A percentile compares a stretch with the other conserved stretches of the same genome.
These are phyloP conservation scores for Tuctoria greenei DNA, from an alignment of 176 grass and related monocot species.

Conservation along the genomic window DNA sequence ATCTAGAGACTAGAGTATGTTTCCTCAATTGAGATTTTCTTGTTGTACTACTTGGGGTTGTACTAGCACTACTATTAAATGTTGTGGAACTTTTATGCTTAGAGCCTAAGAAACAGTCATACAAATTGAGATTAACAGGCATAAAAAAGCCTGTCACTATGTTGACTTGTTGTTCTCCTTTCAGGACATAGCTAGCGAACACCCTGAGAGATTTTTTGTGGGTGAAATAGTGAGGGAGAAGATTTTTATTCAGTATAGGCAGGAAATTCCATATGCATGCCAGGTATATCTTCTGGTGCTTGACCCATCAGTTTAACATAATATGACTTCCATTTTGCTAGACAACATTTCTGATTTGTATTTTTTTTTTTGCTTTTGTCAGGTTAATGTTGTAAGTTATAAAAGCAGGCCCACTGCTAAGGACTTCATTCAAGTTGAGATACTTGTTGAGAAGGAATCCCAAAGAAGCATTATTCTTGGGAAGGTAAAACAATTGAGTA, in stretches of 20 bases:
- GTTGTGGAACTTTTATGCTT: not conserved
- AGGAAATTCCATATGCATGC: conserved; percentile 93
- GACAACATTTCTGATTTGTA: not conserved
- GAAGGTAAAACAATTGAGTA: conserved; percentile 51
- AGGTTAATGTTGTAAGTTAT: conserved; percentile 90
- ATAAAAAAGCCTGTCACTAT: not conserved
- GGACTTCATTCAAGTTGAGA: conserved; percentile 97
- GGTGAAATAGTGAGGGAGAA: conserved; percentile 95
- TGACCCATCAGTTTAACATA: not conserved
- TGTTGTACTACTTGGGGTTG: not conserved
- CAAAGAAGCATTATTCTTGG: conserved; percentile 94
- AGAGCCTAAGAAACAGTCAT: not conserved
- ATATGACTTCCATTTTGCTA: conserved; percentile 21
- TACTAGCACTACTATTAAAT: not conserved
- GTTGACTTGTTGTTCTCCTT: conserved; percentile 29
- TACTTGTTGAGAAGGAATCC: conserved; percentile 87
- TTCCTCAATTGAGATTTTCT: not conserved
- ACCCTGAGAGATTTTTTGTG: conserved; percentile 90
- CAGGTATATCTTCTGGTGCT: conserved; percentile 56
- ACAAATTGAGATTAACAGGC: not conserved
- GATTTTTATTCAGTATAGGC: conserved; percentile 87
- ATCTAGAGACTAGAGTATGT: not conserved
- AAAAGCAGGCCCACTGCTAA: conserved; percentile 79
- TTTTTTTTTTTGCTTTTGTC: conserved; percentile 7
- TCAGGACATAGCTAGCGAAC: conserved; percentile 87